Percentiles rank a stretch among this genome's conserved stretches.
These are phyloP conservation scores for Pelargonium nanum DNA, from an alignment of 345 rosid species.

Conservation along the genomic window DNA sequence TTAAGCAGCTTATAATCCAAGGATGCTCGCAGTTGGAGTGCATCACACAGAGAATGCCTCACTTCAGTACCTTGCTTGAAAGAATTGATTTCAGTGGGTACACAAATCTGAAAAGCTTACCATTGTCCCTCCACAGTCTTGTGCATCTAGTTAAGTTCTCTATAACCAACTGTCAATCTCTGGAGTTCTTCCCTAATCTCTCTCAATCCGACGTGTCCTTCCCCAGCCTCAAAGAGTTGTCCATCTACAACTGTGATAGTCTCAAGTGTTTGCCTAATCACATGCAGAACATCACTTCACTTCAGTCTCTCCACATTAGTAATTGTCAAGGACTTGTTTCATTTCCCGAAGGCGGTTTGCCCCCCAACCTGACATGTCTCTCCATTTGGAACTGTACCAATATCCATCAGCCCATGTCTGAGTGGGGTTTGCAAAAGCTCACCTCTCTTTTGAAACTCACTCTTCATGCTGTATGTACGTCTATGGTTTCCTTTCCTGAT, in stretches of 20 bases:
- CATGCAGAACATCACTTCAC: background rate
- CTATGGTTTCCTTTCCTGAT: background rate
- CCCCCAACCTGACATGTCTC: background rate
- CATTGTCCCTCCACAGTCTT: background rate
- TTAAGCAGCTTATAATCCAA: background rate
- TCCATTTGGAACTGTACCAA: background rate
- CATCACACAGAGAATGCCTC: background rate
- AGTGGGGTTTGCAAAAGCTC: background rate
- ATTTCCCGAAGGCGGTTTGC: background rate
- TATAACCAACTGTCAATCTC: background rate
- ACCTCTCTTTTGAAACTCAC: background rate
- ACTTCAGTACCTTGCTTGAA: background rate
- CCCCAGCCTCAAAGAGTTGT: background rate
- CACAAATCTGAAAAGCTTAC: background rate
- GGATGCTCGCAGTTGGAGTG: background rate
- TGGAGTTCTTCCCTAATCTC: background rate
- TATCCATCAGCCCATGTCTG: background rate
- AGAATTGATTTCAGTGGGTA: background rate
- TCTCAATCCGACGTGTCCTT: background rate
- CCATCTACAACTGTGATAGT: background rate
- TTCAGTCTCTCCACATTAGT: background rate
- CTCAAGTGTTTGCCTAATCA: background rate
- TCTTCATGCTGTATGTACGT: background rate
- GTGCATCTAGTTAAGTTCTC: background rate
- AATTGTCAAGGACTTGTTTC: background rate